Evolutionary conservation across 2,329 filamentous ascomycete genomes (phyloP).

Genomic region (Aspergillus brasiliensis): DNA sequence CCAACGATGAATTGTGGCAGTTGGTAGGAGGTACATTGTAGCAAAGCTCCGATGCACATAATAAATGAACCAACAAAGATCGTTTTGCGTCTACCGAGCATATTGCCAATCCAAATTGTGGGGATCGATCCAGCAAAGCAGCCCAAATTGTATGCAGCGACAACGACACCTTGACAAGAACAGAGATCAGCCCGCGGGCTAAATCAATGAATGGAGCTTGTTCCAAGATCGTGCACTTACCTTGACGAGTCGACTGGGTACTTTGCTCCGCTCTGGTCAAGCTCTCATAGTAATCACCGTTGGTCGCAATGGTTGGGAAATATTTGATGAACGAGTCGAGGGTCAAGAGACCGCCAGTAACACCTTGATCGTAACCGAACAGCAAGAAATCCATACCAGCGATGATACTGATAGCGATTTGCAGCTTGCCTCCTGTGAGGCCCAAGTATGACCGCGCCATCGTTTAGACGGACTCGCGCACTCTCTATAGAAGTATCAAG

Average conservation of each 20-base stretch:
- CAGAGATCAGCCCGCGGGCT: background rate
- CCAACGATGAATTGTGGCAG: slow-evolving; percentile 55
- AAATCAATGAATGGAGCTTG: background rate
- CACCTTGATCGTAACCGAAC: slow-evolving; percentile 44
- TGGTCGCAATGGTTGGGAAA: slow-evolving; percentile 46
- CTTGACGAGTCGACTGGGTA: slow-evolving; percentile 40
- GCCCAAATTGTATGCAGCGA: slow-evolving; percentile 51
- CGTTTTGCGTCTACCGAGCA: slow-evolving; percentile 53
- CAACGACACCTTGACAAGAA: slow-evolving; percentile 37
- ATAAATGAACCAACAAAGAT: slow-evolving; percentile 53
- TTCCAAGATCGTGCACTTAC: slow-evolving; percentile 19
- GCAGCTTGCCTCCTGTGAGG: slow-evolving; percentile 44
- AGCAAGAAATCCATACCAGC: slow-evolving; percentile 48
- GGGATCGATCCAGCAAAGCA: slow-evolving; percentile 54
- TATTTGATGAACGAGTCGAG: slow-evolving; percentile 44
- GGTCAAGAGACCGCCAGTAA: slow-evolving; percentile 49
- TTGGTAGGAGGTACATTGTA: slow-evolving; percentile 51
- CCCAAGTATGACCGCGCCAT: slow-evolving; percentile 40
- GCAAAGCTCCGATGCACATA: slow-evolving; percentile 53
- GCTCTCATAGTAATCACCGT: slow-evolving; percentile 15
- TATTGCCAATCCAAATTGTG: slow-evolving; percentile 55
- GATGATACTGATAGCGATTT: slow-evolving; percentile 47
- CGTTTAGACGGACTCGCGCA: slow-evolving; percentile 4
- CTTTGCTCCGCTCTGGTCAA: slow-evolving; percentile 21
- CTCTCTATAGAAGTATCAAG: background rate